Conservation (phyloP, 148 eudicot genomes). For the Rhododendron griersonianum region DNA sequence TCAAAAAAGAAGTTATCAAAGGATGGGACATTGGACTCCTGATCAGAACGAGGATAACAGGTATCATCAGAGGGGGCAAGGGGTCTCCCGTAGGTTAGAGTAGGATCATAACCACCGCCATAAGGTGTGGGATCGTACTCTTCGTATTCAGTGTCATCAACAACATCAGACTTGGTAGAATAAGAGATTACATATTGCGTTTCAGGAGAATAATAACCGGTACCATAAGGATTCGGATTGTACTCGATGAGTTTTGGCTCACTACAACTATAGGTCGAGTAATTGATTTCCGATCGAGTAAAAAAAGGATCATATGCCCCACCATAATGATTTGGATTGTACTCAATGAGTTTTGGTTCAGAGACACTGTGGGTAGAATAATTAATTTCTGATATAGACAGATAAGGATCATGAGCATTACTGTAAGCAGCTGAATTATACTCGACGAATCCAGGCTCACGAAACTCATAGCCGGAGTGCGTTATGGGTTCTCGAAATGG, state of each 20-base stretch:
- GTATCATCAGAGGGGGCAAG: conserved; percentile 55
- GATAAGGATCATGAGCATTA: conserved; percentile 17
- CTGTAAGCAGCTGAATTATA: conserved; percentile 12
- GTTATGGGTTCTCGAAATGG: conserved; percentile 11
- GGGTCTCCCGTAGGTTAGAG: conserved; percentile 54
- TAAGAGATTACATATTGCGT: conserved; percentile 28
- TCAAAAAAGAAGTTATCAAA: conserved; percentile 15
- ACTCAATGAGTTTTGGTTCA: conserved; percentile 15
- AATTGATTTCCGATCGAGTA: conserved; percentile 14
- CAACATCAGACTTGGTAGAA: conserved; percentile 18
- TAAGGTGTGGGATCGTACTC: conserved; percentile 44
- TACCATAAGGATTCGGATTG: conserved; percentile 22
- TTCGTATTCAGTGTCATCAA: conserved; percentile 3
- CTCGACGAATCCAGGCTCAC: conserved; percentile 8
- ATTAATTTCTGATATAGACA: conserved; percentile 11
- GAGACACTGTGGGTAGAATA: conserved; percentile 6
- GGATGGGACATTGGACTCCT: background rate
- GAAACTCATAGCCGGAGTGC: conserved; percentile 11
- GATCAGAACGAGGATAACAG: conserved; percentile 52
- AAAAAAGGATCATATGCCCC: conserved; percentile 18
- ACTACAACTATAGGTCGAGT: conserved; percentile 6
- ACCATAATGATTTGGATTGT: conserved; percentile 10
- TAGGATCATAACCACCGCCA: conserved; percentile 53
- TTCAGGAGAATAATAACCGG: conserved; percentile 10
- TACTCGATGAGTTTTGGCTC: conserved; percentile 15